Base-by-base conservation (phyloP, 768 basidiomycete species). In the Lentinus tigrinus region DNA sequence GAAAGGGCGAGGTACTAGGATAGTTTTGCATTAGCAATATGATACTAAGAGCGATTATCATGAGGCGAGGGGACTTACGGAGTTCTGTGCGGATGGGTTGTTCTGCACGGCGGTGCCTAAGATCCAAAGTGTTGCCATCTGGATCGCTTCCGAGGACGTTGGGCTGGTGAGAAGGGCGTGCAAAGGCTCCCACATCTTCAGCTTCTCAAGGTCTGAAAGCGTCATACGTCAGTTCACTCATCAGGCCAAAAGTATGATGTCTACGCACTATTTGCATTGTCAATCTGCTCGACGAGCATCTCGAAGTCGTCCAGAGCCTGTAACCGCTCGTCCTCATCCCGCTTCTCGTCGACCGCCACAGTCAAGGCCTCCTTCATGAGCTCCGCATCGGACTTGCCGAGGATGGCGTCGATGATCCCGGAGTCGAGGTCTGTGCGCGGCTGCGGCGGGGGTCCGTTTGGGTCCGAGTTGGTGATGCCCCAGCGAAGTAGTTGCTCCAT, bases 51-150 rank as follows among this genome's bases (percentile, higher is more conserved):
- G 47, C 1, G 44, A 4, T 14, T 26, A 42, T 42, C 27, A 23
- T 54, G 37, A 28, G 26, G 23, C n/a, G 39, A 38, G 37, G 24
- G 14, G 3, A 78, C 85, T 61, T 65, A 92, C 91, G 3, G 85
- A 82, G 53, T 81, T 77, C 63, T 95, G 94, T 0, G 94, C 91
- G 9, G 85, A 76, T 0, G 93, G 91, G 61, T 95, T 96, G 65
- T 96, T 95, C 70, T 95, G 93, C 5, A 95, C 67, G 0, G 94
- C 92, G 0, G 94, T 96, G 6, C 94, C 94, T 24, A 91, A 80
- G 0, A 95, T 85, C 94, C 94, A 96, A 10, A 95, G 73, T 0
- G 85, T 82, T 58, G 90, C 85, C 58, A 79, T 73, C 65, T 82
- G 85, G 24, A 95, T 78, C 26, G 75, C 76, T n/a, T 83, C 79